Conservation (phyloP, 208 protist genomes). For the Acanthamoeba royreba region DNA sequence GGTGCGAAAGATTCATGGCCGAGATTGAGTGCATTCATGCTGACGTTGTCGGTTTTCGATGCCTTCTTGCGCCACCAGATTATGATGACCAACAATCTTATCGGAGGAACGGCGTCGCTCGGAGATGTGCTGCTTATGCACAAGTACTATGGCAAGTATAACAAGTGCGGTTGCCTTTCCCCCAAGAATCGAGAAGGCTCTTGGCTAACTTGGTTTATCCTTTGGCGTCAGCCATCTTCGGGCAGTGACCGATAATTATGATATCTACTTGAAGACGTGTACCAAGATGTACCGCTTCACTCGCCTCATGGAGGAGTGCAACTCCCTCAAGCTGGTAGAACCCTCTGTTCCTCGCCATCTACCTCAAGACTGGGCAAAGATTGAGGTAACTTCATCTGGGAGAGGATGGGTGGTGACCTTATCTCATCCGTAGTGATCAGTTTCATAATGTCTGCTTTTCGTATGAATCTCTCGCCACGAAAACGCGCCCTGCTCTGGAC, state of each 20-base stretch:
- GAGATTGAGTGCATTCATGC: too few species aligned
- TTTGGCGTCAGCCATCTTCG: neutral
- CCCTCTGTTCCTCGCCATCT: neutral
- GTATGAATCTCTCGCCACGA: neutral
- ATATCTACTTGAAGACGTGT: neutral
- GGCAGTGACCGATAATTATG: neutral
- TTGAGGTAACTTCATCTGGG: neutral
- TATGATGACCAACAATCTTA: neutral
- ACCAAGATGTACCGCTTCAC: slow-evolving; percentile 13
- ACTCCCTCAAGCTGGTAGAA: neutral
- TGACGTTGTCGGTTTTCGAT: too few species aligned
- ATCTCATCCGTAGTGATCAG: too few species aligned
- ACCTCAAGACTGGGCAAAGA: neutral
- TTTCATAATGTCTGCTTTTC: neutral
- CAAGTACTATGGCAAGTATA: neutral
- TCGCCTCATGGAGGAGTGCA: neutral
- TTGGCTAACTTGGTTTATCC: neutral
- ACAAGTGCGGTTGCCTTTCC: neutral
- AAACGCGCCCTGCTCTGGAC: neutral
- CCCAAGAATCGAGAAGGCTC: neutral
- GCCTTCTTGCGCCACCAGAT: neutral
- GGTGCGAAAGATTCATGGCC: neutral
- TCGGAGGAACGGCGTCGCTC: neutral
- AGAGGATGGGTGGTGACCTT: neutral
- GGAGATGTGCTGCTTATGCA: slow-evolving; percentile 2